These are phyloP conservation scores for Fusarium aywerte DNA, from an alignment of 2,329 filamentous ascomycete species.

Conservation along the genomic window DNA sequence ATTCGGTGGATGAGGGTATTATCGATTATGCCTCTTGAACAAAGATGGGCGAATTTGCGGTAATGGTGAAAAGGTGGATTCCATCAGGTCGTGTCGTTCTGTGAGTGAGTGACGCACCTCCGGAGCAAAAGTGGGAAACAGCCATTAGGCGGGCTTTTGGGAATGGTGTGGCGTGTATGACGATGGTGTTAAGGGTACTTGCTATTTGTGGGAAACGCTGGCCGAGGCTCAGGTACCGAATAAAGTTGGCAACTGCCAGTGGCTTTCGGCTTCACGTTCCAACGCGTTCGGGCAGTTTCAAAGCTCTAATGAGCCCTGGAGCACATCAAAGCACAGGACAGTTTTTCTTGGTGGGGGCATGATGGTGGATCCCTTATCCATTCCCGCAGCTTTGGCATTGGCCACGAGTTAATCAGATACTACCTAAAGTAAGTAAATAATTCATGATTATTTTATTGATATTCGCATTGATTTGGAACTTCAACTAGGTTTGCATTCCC, in stretches of 20 bases:
- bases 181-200: conserved; percentile 34
- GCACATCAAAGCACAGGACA: conserved; percentile 34
- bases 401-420: conserved; percentile 2
- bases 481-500: not conserved
- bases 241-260: not conserved
- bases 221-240: not conserved
- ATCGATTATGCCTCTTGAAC: conserved; percentile 17
- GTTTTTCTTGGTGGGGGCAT: conserved; percentile 2
- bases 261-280: conserved; percentile 22
- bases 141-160: conserved; percentile 14
- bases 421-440: not conserved
- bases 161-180: conserved; percentile 46
- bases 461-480: not conserved
- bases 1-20: conserved; percentile 31
- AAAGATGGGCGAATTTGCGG: conserved; percentile 12
- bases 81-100: conserved; percentile 20
- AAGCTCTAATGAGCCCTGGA: conserved; percentile 15
- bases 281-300: conserved; percentile 4
- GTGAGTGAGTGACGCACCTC: conserved; percentile 38
- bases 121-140: conserved; percentile 45
- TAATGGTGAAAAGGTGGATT: conserved; percentile 35
- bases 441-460: not conserved
- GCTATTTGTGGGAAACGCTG: not conserved
- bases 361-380: not conserved
- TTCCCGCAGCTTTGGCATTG: not conserved